Evolutionary conservation across 805 yeast genomes (phyloP).

Genomic region (Ogataea wickerhamii): DNA sequence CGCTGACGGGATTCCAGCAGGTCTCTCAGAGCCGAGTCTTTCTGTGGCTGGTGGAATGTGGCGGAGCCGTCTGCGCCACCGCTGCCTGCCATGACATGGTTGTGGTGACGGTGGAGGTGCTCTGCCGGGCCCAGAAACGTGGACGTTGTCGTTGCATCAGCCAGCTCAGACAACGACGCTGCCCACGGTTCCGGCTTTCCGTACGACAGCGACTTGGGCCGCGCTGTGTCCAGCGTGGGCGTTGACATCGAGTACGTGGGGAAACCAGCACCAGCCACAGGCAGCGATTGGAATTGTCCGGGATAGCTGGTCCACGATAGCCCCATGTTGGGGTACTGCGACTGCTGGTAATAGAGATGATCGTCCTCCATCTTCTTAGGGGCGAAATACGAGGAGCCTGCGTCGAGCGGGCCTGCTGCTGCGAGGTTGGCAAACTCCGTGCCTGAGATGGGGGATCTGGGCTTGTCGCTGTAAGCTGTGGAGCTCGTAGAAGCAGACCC

Average conservation of each 20-base stretch:
- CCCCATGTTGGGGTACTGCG: background rate
- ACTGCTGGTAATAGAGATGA: constrained; percentile 7
- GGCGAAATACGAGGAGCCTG: constrained; percentile 2
- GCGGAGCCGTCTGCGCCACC: background rate
- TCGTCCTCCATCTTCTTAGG: constrained; percentile 14
- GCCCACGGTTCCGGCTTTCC: constrained; percentile 4
- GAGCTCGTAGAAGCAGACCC: constrained; percentile 5
- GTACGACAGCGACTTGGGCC: constrained; percentile 12
- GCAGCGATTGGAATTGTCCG: constrained; percentile 1
- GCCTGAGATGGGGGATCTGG: background rate
- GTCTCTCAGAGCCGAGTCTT: constrained; percentile 21
- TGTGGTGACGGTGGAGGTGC: too few species aligned
- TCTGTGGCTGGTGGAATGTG: constrained; percentile 27
- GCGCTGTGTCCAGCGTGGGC: constrained; percentile 2
- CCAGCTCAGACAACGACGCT: background rate
- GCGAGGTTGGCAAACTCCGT: constrained; percentile 1
- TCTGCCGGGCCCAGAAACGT: constrained; percentile 2
- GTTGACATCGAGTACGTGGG: background rate
- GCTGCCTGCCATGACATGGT: too few species aligned
- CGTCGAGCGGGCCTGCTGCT: background rate
- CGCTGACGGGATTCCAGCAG: constrained; percentile 13
- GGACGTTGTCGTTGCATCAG: constrained; percentile 3
- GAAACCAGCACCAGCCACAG: background rate
- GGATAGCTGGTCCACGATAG: constrained; percentile 4
- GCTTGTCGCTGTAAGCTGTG: constrained; percentile 8